Conservation (phyloP, 345 rosid genomes). For the Citropsis articulata region DNA sequence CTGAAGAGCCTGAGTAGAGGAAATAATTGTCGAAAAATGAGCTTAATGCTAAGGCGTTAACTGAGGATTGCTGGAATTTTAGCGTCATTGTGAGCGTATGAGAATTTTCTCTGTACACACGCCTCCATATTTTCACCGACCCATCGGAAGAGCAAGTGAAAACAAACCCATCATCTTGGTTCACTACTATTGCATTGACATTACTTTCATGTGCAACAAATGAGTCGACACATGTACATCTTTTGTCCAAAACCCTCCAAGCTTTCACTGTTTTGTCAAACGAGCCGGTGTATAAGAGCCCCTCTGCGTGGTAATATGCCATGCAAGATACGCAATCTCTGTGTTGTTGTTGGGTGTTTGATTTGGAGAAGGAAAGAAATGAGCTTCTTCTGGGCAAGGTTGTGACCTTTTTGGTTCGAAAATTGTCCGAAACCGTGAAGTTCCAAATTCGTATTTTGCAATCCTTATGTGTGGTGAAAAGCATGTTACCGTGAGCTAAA, state of each 20-base stretch:
- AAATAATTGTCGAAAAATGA: slow-evolving; percentile 25
- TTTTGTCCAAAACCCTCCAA: slow-evolving; percentile 38
- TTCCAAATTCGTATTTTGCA: slow-evolving; percentile 41
- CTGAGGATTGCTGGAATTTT: slow-evolving; percentile 47
- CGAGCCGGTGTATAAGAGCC: slow-evolving; percentile 41
- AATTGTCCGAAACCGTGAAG: slow-evolving; percentile 29
- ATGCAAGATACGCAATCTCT: slow-evolving; percentile 45
- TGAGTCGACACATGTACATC: slow-evolving; percentile 48
- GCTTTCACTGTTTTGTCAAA: slow-evolving; percentile 44
- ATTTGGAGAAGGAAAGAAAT: slow-evolving; percentile 25
- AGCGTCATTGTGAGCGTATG: slow-evolving; percentile 49
- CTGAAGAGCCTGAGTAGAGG: slow-evolving; percentile 50
- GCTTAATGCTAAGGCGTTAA: slow-evolving; percentile 46
- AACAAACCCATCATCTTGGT: slow-evolving; percentile 53
- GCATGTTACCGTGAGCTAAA: slow-evolving; percentile 37
- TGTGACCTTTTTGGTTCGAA: slow-evolving; percentile 28
- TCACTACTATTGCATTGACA: slow-evolving; percentile 39
- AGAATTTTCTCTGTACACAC: slow-evolving; percentile 42
- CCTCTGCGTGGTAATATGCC: slow-evolving; percentile 47
- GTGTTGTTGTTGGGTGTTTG: slow-evolving; percentile 31
- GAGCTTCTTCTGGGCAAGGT: slow-evolving; percentile 37
- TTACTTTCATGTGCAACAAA: slow-evolving; percentile 50
- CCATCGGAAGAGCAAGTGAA: slow-evolving; percentile 55
- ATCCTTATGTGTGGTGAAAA: slow-evolving; percentile 51
- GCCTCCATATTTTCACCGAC: slow-evolving; percentile 51